phyloP scores from a whole-genome alignment of 257 asterid genomes.

The Solanum gandarillasii region DNA sequence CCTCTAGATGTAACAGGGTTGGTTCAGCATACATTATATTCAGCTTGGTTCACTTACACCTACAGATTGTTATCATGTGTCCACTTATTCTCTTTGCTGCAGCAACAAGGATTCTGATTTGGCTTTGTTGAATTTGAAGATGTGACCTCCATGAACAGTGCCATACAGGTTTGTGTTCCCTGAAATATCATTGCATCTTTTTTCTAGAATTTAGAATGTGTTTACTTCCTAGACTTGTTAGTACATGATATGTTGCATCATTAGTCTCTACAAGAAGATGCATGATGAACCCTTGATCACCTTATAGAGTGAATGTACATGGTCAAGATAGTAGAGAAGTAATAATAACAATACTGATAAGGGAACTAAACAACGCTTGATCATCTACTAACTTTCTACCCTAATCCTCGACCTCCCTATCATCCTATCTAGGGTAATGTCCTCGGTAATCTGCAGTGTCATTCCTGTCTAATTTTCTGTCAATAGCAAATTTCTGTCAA shows the following conservation, averaged over 20 bases:
- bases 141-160: conserved; percentile 63
- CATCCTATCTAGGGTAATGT: background rate
- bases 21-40: conserved; percentile 5
- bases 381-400: background rate
- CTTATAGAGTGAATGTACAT: background rate
- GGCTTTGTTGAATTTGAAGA: conserved; percentile 85
- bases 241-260: background rate
- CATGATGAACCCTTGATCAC: background rate
- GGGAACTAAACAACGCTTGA: background rate
- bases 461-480: background rate
- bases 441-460: background rate
- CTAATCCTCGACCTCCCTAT: background rate
- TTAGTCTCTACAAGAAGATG: background rate
- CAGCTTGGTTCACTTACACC: background rate
- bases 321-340: background rate
- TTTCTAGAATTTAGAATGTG: background rate
- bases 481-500: background rate
- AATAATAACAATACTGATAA: too few species aligned
- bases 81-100: conserved; percentile 8
- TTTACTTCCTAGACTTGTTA: background rate
- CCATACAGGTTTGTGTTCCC: conserved; percentile 48
- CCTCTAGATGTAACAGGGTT: conserved; percentile 64
- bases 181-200: background rate
- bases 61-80: background rate
- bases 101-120: conserved; percentile 76